Percentiles rank a stretch among this genome's conserved stretches.
Evolutionary conservation across 306 rosid species (phyloP).

Genomic region (apple (Malus domestica)): DNA sequence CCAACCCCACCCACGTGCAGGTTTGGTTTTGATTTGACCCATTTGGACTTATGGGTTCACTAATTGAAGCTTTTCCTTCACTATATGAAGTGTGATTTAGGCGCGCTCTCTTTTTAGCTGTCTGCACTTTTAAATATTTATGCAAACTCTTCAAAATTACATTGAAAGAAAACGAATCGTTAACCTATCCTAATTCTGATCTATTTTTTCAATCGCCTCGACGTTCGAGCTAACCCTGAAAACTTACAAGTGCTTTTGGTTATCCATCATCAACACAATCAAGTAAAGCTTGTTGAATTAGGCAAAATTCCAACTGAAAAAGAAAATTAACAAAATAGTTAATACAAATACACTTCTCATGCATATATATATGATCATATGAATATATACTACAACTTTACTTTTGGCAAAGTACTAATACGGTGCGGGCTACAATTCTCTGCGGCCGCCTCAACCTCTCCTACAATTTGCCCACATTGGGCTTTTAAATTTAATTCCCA

Average conservation of each 20-base stretch:
- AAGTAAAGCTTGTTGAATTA: background rate
- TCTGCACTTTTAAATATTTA: too few relatives aligned
- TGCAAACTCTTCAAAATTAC: too few relatives aligned
- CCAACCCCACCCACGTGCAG: constrained; percentile 58
- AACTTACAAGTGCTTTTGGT: background rate
- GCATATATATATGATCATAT: background rate
- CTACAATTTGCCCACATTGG: constrained; percentile 2
- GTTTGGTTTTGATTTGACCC: constrained; percentile 30
- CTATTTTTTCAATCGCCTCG: too few relatives aligned
- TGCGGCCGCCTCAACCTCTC: constrained; percentile 63
- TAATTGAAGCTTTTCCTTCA: background rate
- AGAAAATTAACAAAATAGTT: constrained; percentile 10
- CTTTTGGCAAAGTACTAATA: constrained; percentile 17
- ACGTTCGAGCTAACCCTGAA: too few relatives aligned
- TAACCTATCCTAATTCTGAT: background rate
- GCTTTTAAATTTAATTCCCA: background rate
- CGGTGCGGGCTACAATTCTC: constrained; percentile 66
- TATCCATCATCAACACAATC: background rate
- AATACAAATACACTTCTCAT: background rate
- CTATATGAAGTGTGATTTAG: too few relatives aligned
- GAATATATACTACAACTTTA: constrained; percentile 7
- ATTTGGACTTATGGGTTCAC: background rate
- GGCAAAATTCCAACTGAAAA: background rate
- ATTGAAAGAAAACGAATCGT: background rate
- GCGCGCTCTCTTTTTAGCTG: accelerated